Percentiles rank a stretch among this genome's conserved stretches.
Evolutionary conservation across 2,329 filamentous ascomycete species (phyloP).

Genomic region (Fusarium gaditjirri): DNA sequence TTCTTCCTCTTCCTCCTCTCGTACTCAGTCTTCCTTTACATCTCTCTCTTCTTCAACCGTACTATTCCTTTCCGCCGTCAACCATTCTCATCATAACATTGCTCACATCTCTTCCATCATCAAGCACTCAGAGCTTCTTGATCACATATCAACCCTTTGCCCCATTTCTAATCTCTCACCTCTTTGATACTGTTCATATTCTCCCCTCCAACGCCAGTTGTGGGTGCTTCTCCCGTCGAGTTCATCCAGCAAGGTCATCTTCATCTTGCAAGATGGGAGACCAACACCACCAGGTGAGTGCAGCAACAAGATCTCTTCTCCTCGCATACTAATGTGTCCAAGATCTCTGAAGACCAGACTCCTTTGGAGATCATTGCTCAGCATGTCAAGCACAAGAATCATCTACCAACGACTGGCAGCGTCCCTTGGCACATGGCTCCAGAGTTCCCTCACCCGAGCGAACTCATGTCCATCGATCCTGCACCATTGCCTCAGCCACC

Average conservation of each 20-base stretch:
- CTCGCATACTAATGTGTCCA: not conserved
- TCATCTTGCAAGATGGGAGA: not conserved
- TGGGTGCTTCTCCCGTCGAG: not conserved
- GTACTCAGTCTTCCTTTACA: not conserved
- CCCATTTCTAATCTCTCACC: not conserved
- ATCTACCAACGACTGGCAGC: not conserved
- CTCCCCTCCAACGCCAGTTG: not conserved
- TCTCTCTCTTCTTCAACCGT: not conserved
- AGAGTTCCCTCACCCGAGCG: slow-evolving; percentile 41
- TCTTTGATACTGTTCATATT: too few species aligned
- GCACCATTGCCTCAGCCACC: slow-evolving; percentile 22
- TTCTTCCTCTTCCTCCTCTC: not conserved
- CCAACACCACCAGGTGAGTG: not conserved
- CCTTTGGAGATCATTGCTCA: slow-evolving; percentile 15
- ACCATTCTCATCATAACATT: not conserved
- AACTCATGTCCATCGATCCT: slow-evolving; percentile 37
- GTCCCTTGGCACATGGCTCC: slow-evolving; percentile 29
- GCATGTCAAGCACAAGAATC: slow-evolving; percentile 11
- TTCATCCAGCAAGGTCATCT: not conserved
- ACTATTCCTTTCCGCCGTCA: not conserved
- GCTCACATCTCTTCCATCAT: not conserved
- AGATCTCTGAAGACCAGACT: not conserved
- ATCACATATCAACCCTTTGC: not conserved
- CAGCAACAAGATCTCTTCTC: not conserved
- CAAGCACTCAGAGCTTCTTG: not conserved